Percentiles rank a stretch among this genome's conserved stretches.
phyloP scores from a whole-genome alignment of 768 basidiomycete species.

The Tricholoma terreum region DNA sequence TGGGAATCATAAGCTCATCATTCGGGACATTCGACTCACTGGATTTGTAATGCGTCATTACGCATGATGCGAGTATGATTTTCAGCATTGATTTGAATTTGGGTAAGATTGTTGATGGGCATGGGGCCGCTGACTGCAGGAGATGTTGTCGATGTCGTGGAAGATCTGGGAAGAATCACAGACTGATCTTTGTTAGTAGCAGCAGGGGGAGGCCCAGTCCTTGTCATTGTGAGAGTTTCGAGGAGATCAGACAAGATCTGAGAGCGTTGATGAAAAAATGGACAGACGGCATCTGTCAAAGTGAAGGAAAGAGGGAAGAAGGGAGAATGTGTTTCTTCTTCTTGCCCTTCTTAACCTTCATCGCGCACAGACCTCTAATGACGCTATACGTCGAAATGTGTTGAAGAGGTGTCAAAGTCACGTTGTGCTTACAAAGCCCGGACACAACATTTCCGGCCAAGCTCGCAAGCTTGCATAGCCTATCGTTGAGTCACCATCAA shows the following conservation, averaged over 20 bases:
- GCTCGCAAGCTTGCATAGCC: too few species aligned
- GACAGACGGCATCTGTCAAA: too few species aligned
- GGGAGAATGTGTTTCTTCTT: too few species aligned
- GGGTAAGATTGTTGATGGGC: neutral
- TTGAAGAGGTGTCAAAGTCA: too few species aligned
- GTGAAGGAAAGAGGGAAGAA: too few species aligned
- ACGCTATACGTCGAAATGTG: too few species aligned
- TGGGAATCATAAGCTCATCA: neutral
- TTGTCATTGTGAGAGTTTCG: neutral
- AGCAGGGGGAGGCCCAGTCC: neutral
- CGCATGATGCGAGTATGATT: neutral
- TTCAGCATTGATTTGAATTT: slow-evolving; percentile 1
- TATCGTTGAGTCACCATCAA: too few species aligned
- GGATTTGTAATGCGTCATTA: neutral
- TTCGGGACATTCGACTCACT: neutral
- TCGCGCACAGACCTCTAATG: too few species aligned
- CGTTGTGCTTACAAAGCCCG: too few species aligned
- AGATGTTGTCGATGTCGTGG: neutral
- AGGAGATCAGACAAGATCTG: too few species aligned
- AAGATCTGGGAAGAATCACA: neutral
- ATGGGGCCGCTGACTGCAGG: neutral
- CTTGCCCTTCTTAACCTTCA: too few species aligned
- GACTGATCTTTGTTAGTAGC: neutral
- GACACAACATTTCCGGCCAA: too few species aligned
- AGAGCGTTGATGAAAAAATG: neutral